Evolutionary conservation across 2,329 filamentous ascomycete genomes (phyloP).

Genomic region (Penicillium griseofulvum): DNA sequence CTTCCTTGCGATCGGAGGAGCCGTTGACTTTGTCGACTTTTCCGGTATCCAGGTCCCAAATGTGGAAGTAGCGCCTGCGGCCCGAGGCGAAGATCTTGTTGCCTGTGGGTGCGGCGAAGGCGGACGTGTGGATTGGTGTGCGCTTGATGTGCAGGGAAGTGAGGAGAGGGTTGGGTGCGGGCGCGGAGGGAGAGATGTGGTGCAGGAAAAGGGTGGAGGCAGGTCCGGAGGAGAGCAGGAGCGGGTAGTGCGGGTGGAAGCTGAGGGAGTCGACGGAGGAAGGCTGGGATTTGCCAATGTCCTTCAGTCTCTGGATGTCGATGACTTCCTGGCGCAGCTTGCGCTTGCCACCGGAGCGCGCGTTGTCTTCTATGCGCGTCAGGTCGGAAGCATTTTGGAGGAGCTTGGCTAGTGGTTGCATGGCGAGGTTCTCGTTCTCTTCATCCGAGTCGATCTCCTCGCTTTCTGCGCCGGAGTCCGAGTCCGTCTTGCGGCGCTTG

Average conservation of each 20-base stretch:
- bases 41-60: conserved; percentile 84
- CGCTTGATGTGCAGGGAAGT: conserved; percentile 84
- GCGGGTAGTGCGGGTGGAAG: conserved; percentile 85
- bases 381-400: conserved; percentile 72
- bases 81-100: conserved; percentile 85
- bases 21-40: conserved; percentile 75
- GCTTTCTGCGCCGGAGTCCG: conserved; percentile 22
- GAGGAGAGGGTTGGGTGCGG: conserved; percentile 80
- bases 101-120: conserved; percentile 71
- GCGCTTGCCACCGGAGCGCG: conserved; percentile 56
- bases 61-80: conserved; percentile 86
- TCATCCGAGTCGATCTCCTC: conserved; percentile 56
- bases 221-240: conserved; percentile 84
- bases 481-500: conserved; percentile 43
- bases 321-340: conserved; percentile 83
- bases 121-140: conserved; percentile 79
- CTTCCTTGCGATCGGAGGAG: conserved; percentile 67
- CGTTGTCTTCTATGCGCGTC: conserved; percentile 50
- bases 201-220: conserved; percentile 85
- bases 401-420: conserved; percentile 74
- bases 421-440: conserved; percentile 61
- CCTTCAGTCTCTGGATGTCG: conserved; percentile 84
- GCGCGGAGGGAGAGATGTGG: conserved; percentile 75
- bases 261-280: conserved; percentile 77
- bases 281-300: conserved; percentile 75